phyloP scores from a whole-genome alignment of 768 basidiomycete species.

The Termitomyces sp. region DNA sequence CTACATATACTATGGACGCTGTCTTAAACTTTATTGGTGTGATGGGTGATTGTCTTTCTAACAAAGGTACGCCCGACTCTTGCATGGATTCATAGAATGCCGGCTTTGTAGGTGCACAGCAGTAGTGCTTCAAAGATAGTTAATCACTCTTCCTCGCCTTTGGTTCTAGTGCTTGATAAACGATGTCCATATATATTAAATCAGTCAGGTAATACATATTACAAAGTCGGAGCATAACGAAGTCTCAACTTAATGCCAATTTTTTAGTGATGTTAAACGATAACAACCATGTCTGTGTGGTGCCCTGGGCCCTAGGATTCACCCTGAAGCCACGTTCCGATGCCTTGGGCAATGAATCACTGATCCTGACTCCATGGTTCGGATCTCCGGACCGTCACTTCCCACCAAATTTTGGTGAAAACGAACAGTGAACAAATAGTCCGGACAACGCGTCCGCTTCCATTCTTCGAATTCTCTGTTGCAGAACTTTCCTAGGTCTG shows the following conservation, averaged over 20 bases:
- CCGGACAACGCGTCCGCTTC: background rate
- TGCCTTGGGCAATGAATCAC: background rate
- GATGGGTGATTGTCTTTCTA: background rate
- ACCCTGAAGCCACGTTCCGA: background rate
- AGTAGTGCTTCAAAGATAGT: background rate
- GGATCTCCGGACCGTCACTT: background rate
- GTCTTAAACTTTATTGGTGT: background rate
- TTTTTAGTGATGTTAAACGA: background rate
- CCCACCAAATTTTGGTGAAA: background rate
- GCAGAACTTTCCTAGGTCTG: background rate
- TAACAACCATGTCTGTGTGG: background rate
- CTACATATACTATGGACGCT: background rate
- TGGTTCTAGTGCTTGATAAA: background rate
- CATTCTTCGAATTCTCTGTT: background rate
- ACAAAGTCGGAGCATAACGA: background rate
- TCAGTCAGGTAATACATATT: background rate
- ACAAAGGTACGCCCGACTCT: background rate
- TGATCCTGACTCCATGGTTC: background rate
- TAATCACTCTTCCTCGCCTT: background rate
- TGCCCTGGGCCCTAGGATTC: no score
- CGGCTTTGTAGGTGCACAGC: background rate
- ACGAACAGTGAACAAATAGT: background rate
- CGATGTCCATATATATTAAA: background rate
- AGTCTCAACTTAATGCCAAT: no score
- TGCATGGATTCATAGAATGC: background rate